phyloP scores from a whole-genome alignment of 2,329 filamentous ascomycete species.

The Colletotrichum plurivorum region DNA sequence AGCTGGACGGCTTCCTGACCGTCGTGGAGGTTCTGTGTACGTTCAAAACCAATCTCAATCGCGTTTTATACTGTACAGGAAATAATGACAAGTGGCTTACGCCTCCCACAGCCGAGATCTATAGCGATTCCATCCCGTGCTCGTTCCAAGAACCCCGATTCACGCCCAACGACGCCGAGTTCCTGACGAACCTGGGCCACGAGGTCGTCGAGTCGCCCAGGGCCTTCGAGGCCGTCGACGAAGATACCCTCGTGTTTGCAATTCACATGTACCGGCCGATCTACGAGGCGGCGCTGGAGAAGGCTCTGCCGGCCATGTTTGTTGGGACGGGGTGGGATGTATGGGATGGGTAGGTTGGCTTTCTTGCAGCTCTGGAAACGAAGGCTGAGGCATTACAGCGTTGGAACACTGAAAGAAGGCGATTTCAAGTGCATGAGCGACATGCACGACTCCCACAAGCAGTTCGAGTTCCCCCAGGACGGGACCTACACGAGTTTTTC shows the following conservation, averaged over 20 bases:
- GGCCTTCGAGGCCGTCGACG: constrained; percentile 65
- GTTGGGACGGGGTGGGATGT: constrained; percentile 69
- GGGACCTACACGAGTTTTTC: constrained; percentile 54
- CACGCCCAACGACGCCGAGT: constrained; percentile 61
- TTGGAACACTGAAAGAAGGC: constrained; percentile 36
- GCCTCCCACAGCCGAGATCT: constrained; percentile 23
- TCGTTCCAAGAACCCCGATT: constrained; percentile 70
- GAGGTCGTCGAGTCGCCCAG: constrained; percentile 64
- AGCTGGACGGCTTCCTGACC: constrained; percentile 66
- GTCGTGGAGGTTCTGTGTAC: constrained; percentile 56
- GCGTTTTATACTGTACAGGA: neutral
- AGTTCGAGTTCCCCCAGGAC: constrained; percentile 56
- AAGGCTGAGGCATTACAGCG: constrained; percentile 3
- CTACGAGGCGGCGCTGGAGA: constrained; percentile 65
- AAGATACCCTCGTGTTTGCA: constrained; percentile 69
- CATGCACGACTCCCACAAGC: constrained; percentile 50
- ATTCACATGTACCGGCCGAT: constrained; percentile 71
- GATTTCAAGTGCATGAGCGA: constrained; percentile 51
- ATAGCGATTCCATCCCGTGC: constrained; percentile 54
- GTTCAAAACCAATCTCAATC: neutral
- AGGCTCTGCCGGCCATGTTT: constrained; percentile 65
- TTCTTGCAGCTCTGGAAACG: neutral
- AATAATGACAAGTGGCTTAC: neutral
- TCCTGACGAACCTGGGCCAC: constrained; percentile 70
- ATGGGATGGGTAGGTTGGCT: constrained; percentile 63